phyloP scores from a whole-genome alignment of 1,284 basidiomycete genomes.

The Moesziomyces globuligerus region DNA sequence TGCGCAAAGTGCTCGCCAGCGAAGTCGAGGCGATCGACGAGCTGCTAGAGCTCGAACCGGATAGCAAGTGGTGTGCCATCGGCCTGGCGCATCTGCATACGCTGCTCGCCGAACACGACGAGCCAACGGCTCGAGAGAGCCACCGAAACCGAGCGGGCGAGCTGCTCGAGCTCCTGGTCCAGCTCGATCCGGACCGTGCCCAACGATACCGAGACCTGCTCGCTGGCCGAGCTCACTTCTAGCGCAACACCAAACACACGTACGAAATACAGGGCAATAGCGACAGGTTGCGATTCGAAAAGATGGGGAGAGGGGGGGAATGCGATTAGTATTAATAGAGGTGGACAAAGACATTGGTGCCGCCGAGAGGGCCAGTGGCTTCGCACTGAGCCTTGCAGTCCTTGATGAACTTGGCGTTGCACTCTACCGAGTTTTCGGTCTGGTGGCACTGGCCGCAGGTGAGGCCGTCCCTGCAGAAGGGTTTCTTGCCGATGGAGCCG shows the following conservation, averaged over 20 bases:
- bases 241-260: background rate
- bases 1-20: conserved; percentile 58
- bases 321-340: conserved; percentile 10
- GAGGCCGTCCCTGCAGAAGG: conserved; percentile 43
- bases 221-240: conserved; percentile 34
- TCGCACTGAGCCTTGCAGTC: conserved; percentile 52
- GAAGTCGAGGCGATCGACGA: conserved; percentile 86
- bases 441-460: conserved; percentile 44
- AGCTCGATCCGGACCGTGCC: conserved; percentile 54
- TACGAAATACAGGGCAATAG: background rate
- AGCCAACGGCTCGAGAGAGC: background rate
- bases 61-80: conserved; percentile 80
- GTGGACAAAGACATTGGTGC: conserved; percentile 37
- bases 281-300: background rate
- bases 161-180: conserved; percentile 31
- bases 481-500: conserved; percentile 46
- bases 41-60: conserved; percentile 87
- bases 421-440: conserved; percentile 48
- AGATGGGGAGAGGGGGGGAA: background rate
- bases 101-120: conserved; percentile 4
- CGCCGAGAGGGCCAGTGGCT: conserved; percentile 48
- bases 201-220: conserved; percentile 55
- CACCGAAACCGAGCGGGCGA: conserved; percentile 3
- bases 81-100: conserved; percentile 50
- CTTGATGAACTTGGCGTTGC: conserved; percentile 39